Evolutionary conservation across 768 basidiomycete genomes (phyloP), one percentile per base, ranked within the genome.

Genomic region (Suillus discolor): DNA sequence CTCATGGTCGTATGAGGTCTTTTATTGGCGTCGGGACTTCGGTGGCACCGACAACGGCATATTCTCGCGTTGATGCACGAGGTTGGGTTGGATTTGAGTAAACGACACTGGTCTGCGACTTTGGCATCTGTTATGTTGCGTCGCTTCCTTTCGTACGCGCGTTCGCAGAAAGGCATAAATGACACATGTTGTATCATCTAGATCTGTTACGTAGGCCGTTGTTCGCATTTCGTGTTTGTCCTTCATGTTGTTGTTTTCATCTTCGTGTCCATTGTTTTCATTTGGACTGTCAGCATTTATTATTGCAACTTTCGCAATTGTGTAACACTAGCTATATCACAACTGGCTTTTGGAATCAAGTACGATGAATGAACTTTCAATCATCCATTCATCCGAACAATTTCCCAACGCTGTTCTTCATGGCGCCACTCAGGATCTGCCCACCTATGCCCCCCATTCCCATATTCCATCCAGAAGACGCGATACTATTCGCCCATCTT

Each of bases 401-500:
- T 66, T 86, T 84, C 23, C 93, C 89, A 16, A 97, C 86, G 36
- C 92, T 86, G 71, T 87, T 92, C 80, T 90, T 91, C 47, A 98
- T 87, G 6, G 92, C 88, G 1, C 94, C 89, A 4, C 89, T 87
- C 28, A 98, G 78, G 59, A 99, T 78, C 71, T 93, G 90, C 3
- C 95, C 93, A 1, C 96, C 94, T 54, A 98, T 76, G 0, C 95
- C 91, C 36, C 94, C 91, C 34, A 95, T 74, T 16, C 89, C 89
- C 70, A 92, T 78, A 61, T 85, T 81, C 89, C 93, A 93, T 44
- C 84, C 84, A 3, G 85, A 85, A n/a, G 89, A 82, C 15, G 87
- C 85, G 20, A 93, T 83, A 34, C 82, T 85, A 65, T 86, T 89
- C 3, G 95, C 94, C 97, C 94, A 98, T 62, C 88, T 87, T 71